A percentile compares a stretch with the other conserved stretches of the same genome.
phyloP scores from a whole-genome alignment of 2,329 filamentous ascomycete genomes.

The Samsoniella hepiali region DNA sequence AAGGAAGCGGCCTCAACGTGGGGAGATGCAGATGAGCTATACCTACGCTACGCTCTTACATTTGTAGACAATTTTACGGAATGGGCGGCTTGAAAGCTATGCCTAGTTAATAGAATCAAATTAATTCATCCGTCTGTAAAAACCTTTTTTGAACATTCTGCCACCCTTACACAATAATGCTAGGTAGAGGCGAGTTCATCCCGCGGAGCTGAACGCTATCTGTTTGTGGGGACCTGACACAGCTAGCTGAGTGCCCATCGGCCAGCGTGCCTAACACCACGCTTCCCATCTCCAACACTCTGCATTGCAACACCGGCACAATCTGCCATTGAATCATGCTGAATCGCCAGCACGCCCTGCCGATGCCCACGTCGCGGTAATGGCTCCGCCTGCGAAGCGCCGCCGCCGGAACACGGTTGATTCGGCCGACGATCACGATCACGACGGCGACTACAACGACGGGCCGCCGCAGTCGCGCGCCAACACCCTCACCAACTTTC shows the following conservation, averaged over 20 bases:
- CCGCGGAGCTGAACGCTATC: background rate
- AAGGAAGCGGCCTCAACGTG: slow-evolving; percentile 71
- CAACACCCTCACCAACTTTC: slow-evolving; percentile 51
- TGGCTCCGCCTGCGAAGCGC: slow-evolving; percentile 59
- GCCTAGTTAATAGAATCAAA: background rate
- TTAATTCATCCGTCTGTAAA: background rate
- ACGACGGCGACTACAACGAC: slow-evolving; percentile 24
- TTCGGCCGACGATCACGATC: slow-evolving; percentile 49
- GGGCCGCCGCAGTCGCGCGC: slow-evolving; percentile 27
- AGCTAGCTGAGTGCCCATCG: background rate
- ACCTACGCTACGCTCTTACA: slow-evolving; percentile 64
- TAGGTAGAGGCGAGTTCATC: background rate
- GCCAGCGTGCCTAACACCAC: background rate
- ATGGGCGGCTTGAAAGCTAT: slow-evolving; percentile 49
- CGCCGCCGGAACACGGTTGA: slow-evolving; percentile 55
- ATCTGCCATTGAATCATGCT: slow-evolving; percentile 15
- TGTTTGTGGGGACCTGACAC: slow-evolving; percentile 7
- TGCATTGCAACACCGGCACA: background rate
- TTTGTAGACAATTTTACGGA: slow-evolving; percentile 72
- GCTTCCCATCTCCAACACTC: background rate
- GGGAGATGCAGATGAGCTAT: slow-evolving; percentile 65
- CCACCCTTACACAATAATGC: no score
- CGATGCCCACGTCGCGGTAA: slow-evolving; percentile 37
- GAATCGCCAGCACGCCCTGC: slow-evolving; percentile 26
- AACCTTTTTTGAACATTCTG: background rate